Conservation (phyloP, 2,329 filamentous ascomycete genomes). For the Decorospora gaudefroyi region DNA sequence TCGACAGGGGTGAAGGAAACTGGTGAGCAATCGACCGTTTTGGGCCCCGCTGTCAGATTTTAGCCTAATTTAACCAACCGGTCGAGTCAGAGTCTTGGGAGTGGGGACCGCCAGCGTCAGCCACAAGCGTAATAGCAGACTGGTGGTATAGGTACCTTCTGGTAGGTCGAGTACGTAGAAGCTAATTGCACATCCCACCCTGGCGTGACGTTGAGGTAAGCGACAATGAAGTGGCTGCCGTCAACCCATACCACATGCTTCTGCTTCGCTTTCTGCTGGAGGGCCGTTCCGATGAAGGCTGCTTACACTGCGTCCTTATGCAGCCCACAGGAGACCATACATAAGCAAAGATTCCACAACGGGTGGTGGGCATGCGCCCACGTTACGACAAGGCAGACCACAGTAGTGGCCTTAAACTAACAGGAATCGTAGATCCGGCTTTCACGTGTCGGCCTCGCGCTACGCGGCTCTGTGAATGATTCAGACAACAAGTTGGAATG, state of each 20-base stretch:
- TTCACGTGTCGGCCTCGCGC: constrained; percentile 11
- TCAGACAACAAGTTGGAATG: background rate
- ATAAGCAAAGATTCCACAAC: background rate
- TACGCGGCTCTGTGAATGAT: background rate
- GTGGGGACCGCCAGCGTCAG: constrained; percentile 24
- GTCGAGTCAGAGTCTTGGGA: constrained; percentile 21
- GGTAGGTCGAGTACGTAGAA: constrained; percentile 18
- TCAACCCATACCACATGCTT: constrained; percentile 8
- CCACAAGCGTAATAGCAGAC: constrained; percentile 30
- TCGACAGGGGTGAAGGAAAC: constrained; percentile 24
- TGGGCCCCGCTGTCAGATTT: constrained; percentile 22
- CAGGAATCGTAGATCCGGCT: background rate
- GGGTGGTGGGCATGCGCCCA: no score
- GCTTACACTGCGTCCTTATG: constrained; percentile 40
- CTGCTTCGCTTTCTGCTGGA: constrained; percentile 24
- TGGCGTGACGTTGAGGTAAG: constrained; percentile 19
- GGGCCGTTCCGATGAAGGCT: constrained; percentile 36
- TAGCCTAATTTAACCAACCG: constrained; percentile 35
- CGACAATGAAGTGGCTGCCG: constrained; percentile 15
- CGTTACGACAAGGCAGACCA: constrained; percentile 3
- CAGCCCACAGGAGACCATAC: constrained; percentile 13
- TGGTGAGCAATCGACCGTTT: constrained; percentile 29
- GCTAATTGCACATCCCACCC: constrained; percentile 20
- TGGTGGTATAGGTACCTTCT: constrained; percentile 25
- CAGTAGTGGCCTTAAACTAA: no score